Conservation (phyloP, 2,329 filamentous ascomycete species). For the Delphinella strobiligena region DNA sequence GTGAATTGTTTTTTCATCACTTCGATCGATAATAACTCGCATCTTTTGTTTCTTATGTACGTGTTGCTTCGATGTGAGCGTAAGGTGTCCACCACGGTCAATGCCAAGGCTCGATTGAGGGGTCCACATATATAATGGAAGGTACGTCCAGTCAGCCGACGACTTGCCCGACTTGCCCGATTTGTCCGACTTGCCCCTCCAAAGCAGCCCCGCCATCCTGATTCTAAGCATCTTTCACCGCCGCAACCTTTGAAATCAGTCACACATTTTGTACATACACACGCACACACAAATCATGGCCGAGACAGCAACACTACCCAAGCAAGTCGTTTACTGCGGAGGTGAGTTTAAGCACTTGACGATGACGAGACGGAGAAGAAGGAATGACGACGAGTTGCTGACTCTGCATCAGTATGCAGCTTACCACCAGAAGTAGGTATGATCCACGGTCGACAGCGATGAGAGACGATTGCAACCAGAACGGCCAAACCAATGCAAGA, state of each 20-base stretch:
- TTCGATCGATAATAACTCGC: too few species aligned
- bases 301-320: conserved; percentile 25
- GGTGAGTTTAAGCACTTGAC: conserved; percentile 28
- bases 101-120: background rate
- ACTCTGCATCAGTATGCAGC: conserved; percentile 42
- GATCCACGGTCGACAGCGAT: conserved; percentile 10
- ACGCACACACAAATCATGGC: conserved; percentile 18
- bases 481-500: too few species aligned
- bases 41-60: too few species aligned
- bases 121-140: too few species aligned
- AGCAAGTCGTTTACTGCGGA: conserved; percentile 50
- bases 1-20: too few species aligned
- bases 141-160: background rate
- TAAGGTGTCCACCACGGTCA: too few species aligned
- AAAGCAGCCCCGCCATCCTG: conserved; percentile 1
- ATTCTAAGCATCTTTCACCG: background rate
- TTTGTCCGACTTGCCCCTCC: background rate
- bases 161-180: too few species aligned
- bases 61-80: too few species aligned
- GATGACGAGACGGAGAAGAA: background rate
- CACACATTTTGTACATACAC: too few species aligned
- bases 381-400: conserved; percentile 10
- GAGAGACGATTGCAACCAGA: too few species aligned
- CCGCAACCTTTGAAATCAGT: background rate
- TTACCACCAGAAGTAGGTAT: conserved; percentile 55